Percentiles rank a stretch among this genome's conserved stretches.
phyloP scores from a whole-genome alignment of 208 protist genomes.

The Wallacemonas sp. region DNA sequence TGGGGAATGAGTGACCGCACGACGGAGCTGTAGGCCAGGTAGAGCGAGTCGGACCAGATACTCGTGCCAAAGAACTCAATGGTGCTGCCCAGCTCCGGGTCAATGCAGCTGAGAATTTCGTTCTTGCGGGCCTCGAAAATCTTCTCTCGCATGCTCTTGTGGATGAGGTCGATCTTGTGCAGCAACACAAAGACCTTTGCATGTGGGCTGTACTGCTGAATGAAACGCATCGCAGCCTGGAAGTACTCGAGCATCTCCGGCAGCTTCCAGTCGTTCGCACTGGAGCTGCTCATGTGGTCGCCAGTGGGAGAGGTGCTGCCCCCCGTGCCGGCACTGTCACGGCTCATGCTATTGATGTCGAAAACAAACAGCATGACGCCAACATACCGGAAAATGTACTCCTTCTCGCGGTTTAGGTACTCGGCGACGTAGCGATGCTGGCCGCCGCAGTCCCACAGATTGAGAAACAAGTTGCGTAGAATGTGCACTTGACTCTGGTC shows the following conservation, averaged over 20 bases:
- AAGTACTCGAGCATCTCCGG: constrained; percentile 98
- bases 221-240: constrained; percentile 94
- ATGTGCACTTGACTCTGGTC: constrained; percentile 99
- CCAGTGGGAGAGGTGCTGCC: constrained; percentile 10
- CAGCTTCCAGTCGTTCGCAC: constrained; percentile 67
- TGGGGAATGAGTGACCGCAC: constrained; percentile 98
- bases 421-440: constrained; percentile 98
- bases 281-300: constrained; percentile 17
- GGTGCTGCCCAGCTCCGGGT: constrained; percentile 49
- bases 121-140: constrained; percentile 76
- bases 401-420: constrained; percentile 96
- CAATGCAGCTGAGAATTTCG: constrained; percentile 67
- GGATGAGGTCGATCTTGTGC: constrained; percentile 99
- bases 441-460: constrained; percentile 99
- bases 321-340: constrained; percentile 35
- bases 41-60: constrained; percentile 99
- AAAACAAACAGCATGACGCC: constrained; percentile 99
- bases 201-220: constrained; percentile 95
- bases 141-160: constrained; percentile 56
- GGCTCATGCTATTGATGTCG: constrained; percentile 95
- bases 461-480: constrained; percentile 98
- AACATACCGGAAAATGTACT: constrained; percentile 99
- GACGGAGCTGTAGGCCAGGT: constrained; percentile 94
- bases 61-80: constrained; percentile 97
- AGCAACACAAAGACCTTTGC: constrained; percentile 98